Evolutionary conservation across 2,329 filamentous ascomycete species (phyloP), one percentile per base, ranked within the genome.

Genomic region (Epichloe amarillans): DNA sequence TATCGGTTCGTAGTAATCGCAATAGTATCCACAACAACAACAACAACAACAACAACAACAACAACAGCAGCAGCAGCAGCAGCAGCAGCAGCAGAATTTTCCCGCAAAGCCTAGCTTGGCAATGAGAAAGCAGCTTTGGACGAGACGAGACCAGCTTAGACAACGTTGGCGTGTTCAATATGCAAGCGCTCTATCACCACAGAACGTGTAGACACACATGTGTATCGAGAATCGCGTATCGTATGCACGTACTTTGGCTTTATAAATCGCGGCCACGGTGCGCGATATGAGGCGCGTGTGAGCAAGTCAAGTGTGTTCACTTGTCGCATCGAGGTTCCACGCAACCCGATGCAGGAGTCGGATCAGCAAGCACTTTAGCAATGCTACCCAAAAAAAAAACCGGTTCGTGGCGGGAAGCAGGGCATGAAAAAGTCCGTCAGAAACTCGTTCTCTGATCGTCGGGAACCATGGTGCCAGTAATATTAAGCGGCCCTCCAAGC

Each of bases 331-430:
- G n/a, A 35, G 41, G 46, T 41, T 42, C 43, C 48, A 46, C 41
- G 39, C 50, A 48, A 12, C 38, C 38, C 17, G 15, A 49, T 41
- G 45, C 38, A 49, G 41, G 46, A 48, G 35, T 45, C 35, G 35
- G 39, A 30, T 26, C 38, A n/a, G 39, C 39, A 44, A 36, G 35
- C 49, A 50, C 36, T 40, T 36, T 4, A 37, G 33, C 15, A 35
- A 19, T 45, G 23, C 42, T 17, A 45, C 4, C 7, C 19, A n/a
- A 14, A 17, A 17, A 4, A 37, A 8, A 26, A 26, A 26, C 14
- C 43, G 49, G 42, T 23, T 50, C 49, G n/a, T 50, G 42, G 49
- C 49, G 21, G 26, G 36, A 44, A 26, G 49, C 19, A 49, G 40
- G 19, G 47, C 30, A 49, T 14, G 14, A 23, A 38, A 39, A 47